Conservation (phyloP, 2,329 filamentous ascomycete genomes). For the Daldinia sp. region DNA sequence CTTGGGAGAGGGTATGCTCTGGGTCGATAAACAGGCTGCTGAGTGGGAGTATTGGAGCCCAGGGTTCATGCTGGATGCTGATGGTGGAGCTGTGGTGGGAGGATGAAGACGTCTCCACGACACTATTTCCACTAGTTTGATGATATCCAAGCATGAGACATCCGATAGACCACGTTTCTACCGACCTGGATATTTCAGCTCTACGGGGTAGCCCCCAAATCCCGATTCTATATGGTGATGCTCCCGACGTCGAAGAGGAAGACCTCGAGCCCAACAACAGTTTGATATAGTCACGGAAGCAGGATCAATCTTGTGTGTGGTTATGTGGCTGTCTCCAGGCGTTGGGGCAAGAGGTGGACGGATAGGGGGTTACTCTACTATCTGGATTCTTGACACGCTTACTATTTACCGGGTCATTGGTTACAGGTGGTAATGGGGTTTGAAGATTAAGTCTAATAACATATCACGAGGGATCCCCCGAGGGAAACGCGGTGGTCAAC, state of each 20-base stretch:
- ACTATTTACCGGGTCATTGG: not conserved
- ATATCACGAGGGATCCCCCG: not conserved
- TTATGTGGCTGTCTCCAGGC: not conserved
- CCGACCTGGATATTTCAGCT: not conserved
- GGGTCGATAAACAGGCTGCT: constrained; percentile 86
- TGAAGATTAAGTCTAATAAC: not conserved
- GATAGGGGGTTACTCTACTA: not conserved
- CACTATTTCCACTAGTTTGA: not conserved
- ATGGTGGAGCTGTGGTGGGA: constrained; percentile 37
- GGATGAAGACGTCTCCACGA: constrained; percentile 34
- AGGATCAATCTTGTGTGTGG: not conserved
- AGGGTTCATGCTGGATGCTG: constrained; percentile 65
- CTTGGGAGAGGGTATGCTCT: constrained; percentile 88
- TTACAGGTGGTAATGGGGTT: not conserved
- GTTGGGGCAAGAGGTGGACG: not conserved
- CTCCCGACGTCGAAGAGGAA: not conserved
- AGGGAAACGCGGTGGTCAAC: not conserved
- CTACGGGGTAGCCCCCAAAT: not conserved
- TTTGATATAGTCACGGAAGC: not conserved
- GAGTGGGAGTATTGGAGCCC: constrained; percentile 97
- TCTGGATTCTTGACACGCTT: too few species aligned
- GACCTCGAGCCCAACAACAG: not conserved
- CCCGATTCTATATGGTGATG: not conserved
- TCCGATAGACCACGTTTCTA: not conserved
- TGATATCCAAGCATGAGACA: not conserved